A percentile compares a stretch with the other conserved stretches of the same genome.
phyloP scores from a whole-genome alignment of 805 yeast species.

The Wickerhamia fluorescens region DNA sequence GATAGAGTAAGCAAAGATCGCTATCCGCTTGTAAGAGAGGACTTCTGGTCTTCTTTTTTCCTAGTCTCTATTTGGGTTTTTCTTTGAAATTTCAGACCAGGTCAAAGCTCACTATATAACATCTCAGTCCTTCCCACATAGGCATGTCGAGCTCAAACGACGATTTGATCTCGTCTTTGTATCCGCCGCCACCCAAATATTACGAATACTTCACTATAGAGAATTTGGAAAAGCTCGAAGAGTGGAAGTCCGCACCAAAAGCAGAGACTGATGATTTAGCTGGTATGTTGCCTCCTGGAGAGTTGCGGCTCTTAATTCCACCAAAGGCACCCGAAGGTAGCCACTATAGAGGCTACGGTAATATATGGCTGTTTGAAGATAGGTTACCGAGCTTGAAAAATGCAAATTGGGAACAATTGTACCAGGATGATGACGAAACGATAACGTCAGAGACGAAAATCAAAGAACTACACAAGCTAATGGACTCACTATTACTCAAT shows the following conservation, averaged over 20 bases:
- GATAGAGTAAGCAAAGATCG: no score
- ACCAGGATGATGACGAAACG: conserved; percentile 34
- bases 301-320: conserved; percentile 54
- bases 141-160: no score
- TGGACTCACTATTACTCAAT: conserved; percentile 71
- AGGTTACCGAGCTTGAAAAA: conserved; percentile 68
- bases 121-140: no score
- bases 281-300: conserved; percentile 25
- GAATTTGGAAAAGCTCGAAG: conserved; percentile 44
- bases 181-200: conserved; percentile 93
- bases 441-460: conserved; percentile 43
- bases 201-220: conserved; percentile 65
- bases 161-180: conserved; percentile 56
- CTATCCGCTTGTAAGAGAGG: no score
- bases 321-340: conserved; percentile 57
- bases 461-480: conserved; percentile 68
- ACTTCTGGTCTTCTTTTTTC: no score
- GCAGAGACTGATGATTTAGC: conserved; percentile 5
- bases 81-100: background rate
- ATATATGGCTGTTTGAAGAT: conserved; percentile 78
- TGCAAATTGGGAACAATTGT: conserved; percentile 73
- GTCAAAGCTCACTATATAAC: background rate
- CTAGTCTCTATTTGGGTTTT: background rate
- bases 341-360: conserved; percentile 82
- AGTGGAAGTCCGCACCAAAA: conserved; percentile 11